Evolutionary conservation across 805 yeast genomes (phyloP).

Genomic region (Clavispora fructus): DNA sequence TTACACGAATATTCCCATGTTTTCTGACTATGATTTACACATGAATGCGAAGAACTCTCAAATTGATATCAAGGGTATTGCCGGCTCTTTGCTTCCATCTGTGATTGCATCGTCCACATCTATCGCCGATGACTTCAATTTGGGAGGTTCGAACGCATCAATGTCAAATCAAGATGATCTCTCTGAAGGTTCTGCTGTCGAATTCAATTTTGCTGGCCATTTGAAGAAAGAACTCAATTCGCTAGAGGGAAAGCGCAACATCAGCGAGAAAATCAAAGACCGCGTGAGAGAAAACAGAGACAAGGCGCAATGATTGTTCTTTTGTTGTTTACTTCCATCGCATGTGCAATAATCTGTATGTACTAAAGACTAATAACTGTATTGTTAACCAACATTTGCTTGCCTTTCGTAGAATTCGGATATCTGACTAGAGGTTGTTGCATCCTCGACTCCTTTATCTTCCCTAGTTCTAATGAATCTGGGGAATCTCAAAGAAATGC

Average conservation of each 20-base stretch:
- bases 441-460: slow-evolving; percentile 81
- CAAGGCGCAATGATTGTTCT: neutral
- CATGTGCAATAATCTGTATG: neutral
- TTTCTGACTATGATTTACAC: slow-evolving; percentile 45
- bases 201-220: neutral
- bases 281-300: slow-evolving; percentile 34
- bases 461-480: slow-evolving; percentile 79
- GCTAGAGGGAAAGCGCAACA: slow-evolving; percentile 3
- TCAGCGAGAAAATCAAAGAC: slow-evolving; percentile 31
- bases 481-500: slow-evolving; percentile 85
- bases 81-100: slow-evolving; percentile 14
- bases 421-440: slow-evolving; percentile 79
- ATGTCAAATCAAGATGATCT: neutral
- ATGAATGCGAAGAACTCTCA: slow-evolving; percentile 16
- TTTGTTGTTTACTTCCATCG: neutral
- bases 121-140: slow-evolving; percentile 29
- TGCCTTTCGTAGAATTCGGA: slow-evolving; percentile 80
- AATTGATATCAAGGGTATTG: slow-evolving; percentile 10
- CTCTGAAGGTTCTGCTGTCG: neutral
- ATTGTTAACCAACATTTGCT: slow-evolving; percentile 31
- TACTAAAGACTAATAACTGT: neutral
- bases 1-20: slow-evolving; percentile 59
- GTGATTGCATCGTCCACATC: slow-evolving; percentile 26
- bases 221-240: neutral
- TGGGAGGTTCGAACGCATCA: slow-evolving; percentile 6